A percentile compares a stretch with the other conserved stretches of the same genome.
Conservation (phyloP, 179 eudicot species). For the Dionaea muscipula region DNA sequence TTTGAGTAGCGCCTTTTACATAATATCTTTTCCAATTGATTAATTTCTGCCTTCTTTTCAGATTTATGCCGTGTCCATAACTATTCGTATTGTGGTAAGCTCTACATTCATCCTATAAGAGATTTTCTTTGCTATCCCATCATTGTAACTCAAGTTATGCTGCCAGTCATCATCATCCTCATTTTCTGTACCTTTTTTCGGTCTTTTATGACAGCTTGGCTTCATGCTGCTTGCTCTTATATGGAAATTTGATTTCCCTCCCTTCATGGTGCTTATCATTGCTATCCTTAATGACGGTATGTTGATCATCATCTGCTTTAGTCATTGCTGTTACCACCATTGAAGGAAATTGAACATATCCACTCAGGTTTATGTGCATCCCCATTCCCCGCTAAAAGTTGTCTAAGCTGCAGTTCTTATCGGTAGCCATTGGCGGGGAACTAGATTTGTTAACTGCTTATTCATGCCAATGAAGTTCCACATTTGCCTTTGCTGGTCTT, state of each 20-base stretch:
- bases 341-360: too few relatives aligned
- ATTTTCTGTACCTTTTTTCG: neutral
- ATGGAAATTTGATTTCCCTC: conserved; percentile 79
- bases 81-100: conserved; percentile 85
- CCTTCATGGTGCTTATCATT: conserved; percentile 87
- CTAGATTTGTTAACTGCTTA: too few relatives aligned
- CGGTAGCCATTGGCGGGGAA: too few relatives aligned
- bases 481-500: too few relatives aligned
- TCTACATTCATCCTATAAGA: neutral
- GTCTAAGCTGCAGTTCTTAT: too few relatives aligned
- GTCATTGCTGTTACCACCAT: neutral
- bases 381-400: too few relatives aligned
- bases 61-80: conserved; percentile 93
- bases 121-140: neutral
- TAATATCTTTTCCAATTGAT: neutral
- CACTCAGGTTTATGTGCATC: too few relatives aligned
- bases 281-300: conserved; percentile 79
- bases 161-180: neutral
- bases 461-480: too few relatives aligned
- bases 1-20: too few relatives aligned
- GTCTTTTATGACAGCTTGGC: conserved; percentile 38
- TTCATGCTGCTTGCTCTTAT: conserved; percentile 73
- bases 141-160: neutral
- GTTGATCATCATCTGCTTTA: neutral
- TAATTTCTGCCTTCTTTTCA: conserved; percentile 17